Percentiles rank a stretch among this genome's conserved stretches.
These are phyloP conservation scores for Botryotinia convoluta DNA, from an alignment of 2,329 filamentous ascomycete genomes.

Conservation along the genomic window DNA sequence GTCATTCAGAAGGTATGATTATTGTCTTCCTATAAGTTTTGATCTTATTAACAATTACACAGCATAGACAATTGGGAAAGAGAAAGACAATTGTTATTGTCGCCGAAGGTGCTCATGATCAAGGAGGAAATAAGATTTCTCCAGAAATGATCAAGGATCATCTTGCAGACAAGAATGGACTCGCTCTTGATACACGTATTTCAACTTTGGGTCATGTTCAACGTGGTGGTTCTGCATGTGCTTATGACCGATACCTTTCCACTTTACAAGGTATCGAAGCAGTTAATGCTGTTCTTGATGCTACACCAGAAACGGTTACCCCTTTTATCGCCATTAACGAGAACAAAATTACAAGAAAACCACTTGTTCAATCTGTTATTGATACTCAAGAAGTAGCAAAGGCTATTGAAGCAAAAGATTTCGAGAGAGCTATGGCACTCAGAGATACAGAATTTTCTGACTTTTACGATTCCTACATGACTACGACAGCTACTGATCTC, in stretches of 20 bases:
- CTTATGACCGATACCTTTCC: conserved; percentile 89
- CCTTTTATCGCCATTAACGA: conserved; percentile 96
- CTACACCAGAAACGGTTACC: conserved; percentile 83
- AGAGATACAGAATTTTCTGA: conserved; percentile 93
- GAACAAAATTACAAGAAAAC: conserved; percentile 93
- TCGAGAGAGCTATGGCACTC: conserved; percentile 80
- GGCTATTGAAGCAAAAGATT: conserved; percentile 82
- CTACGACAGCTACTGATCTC: conserved; percentile 80
- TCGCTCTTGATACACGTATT: conserved; percentile 86
- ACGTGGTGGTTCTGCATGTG: conserved; percentile 85
- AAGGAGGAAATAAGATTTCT: conserved; percentile 77
- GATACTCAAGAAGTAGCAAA: conserved; percentile 81
- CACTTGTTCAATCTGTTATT: conserved; percentile 82
- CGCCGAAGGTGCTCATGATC: conserved; percentile 89
- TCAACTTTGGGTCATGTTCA: conserved; percentile 98
- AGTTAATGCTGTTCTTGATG: conserved; percentile 85
- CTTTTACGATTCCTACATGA: conserved; percentile 85
- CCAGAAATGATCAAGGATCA: conserved; percentile 81
- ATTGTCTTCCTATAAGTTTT: neutral
- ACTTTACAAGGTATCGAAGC: conserved; percentile 94
- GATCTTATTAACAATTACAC: conserved; percentile 25
- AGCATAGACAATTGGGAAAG: conserved; percentile 88
- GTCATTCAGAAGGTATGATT: conserved; percentile 66
- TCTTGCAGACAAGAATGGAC: conserved; percentile 71
- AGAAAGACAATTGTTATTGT: conserved; percentile 98